phyloP scores from a whole-genome alignment of 768 basidiomycete species.

The Roridomyces roridus region DNA sequence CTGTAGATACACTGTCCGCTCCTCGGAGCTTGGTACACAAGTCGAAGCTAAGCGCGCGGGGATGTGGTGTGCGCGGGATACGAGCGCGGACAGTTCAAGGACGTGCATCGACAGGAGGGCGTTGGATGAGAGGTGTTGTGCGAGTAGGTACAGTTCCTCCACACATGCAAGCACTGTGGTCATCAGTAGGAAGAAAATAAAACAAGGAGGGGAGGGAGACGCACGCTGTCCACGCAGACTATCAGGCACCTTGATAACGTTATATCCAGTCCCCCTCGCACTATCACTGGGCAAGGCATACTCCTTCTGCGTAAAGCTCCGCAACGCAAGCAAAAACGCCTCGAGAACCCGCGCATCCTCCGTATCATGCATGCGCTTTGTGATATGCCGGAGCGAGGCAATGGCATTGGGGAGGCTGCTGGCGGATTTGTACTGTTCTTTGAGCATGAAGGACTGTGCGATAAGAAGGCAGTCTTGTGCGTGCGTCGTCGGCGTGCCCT shows the following conservation, averaged over 20 bases:
- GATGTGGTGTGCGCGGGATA: conserved; percentile 4
- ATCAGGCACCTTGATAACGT: conserved; percentile 2
- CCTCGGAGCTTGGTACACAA: conserved; percentile 2
- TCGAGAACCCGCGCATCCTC: conserved; percentile 7
- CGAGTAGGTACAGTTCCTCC: conserved; percentile 11
- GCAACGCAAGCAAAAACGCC: conserved; percentile 9
- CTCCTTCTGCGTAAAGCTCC: conserved; percentile 8
- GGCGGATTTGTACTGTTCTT: conserved; percentile 5
- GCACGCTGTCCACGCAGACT: conserved; percentile 10
- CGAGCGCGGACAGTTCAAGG: conserved; percentile 5
- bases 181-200: conserved; percentile 1
- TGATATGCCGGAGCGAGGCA: conserved; percentile 6
- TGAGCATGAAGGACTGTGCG: conserved; percentile 11
- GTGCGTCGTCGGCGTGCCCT: conserved; percentile 8
- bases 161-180: conserved; percentile 5
- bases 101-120: conserved; percentile 6
- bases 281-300: conserved; percentile 7
- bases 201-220: not conserved
- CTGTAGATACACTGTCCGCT: conserved; percentile 4
- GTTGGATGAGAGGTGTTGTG: conserved; percentile 8
- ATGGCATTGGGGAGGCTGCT: conserved; percentile 4
- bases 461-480: conserved; percentile 6
- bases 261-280: conserved; percentile 3
- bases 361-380: not conserved
- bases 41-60: conserved; percentile 8